Evolutionary conservation across 345 rosid genomes (phyloP), one percentile per base, ranked within the genome.

Genomic region (Limnanthes douglasii): DNA sequence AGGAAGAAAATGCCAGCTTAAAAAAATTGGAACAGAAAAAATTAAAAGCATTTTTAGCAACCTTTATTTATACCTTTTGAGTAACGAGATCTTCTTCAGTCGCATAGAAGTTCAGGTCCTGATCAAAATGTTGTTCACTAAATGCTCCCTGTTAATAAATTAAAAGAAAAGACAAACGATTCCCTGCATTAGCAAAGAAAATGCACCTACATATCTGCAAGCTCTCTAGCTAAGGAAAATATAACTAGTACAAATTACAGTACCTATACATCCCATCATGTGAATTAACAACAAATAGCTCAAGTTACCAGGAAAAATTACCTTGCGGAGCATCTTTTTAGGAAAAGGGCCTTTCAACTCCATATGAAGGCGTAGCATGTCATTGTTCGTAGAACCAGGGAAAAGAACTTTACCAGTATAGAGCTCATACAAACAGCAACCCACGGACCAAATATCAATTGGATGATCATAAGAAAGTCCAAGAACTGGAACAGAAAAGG

Each of bases 401-500:
- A 85, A 92, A 41, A 92, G 93, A 54, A 92, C 99, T 61, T 85
- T 92, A 31, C 99, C 99, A 3, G 86, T 59, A 62, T 81, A 85
- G 45, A 92, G 88, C 65, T 92, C 96, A 62, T 71, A 92, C 48
- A 92, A 60, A 59, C 96, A 85, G 75, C 99, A 92, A 33, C 99
- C 99, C 21, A 92, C 96, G 8, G 99, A 92, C 99, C 99, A 92
- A 14, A 92, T 70, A 71, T 85, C 99, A 66, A 92, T 51, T 0
- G 99, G 96, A 60, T 92, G 99, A 60, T 92, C 99, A 56, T 85
- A 92, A n/a, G 88, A 24, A 51, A 92, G 69, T 41, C 99, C 99
- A 39, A 92, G 93, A 81, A 85, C 99, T 92, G 88, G 62, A 67
- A 48, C 31, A 37, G 18, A 47, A 50, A 51, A 18, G 48, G 5